Evolutionary conservation across 352 stramenopile genomes (phyloP), one percentile per base, ranked within the genome.

Genomic region (Pythium aquatile): DNA sequence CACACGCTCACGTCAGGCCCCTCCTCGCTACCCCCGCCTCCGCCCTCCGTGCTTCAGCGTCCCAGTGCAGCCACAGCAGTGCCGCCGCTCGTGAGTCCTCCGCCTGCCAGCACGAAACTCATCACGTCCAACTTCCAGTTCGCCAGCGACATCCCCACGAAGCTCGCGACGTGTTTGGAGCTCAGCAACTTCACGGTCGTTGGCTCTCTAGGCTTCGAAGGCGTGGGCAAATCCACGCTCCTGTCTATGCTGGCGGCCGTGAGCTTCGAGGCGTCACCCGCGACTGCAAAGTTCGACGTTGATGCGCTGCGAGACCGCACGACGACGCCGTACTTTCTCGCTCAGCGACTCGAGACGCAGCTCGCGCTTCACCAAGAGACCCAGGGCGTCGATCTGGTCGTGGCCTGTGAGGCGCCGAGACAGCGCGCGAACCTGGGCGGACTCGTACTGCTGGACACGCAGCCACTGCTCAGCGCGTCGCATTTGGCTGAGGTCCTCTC

Each of bases 171-270:
- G n/a, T 91, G 83, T 47, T 59, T 88, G 3, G 83, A 92, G 52
- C 74, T 90, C 62, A 81, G 74, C 17, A 79, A 90, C 62, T 85
- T 90, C 51, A 87, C 74, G 16, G 82, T 93, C 30, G 65, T 94
- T 2, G 85, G 83, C 8, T 75, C 83, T 0, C 56, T 94, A 7
- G 85, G 85, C 0, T 67, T 93, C 1, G 78, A 92, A 67, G 81
- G 77, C 8, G 73, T 86, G 17, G 85, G 85, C 14, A 94, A 93
- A 59, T 93, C 83, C 1, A 88, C 83, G 0, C 61, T 93, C 3
- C 28, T 91, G 46, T 94, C 85, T 20, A 28, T 88, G 6, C 62
- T 94, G 14, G 57, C 64, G 2, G 5, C 46, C 24, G 32, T 39
- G 29, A 48, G 52, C 11, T 63, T 63, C 14, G 30, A 48, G 24